Evolutionary conservation across 306 rosid species (phyloP), one percentile per base, ranked within the genome.

Genomic region (Corylus avellana): DNA sequence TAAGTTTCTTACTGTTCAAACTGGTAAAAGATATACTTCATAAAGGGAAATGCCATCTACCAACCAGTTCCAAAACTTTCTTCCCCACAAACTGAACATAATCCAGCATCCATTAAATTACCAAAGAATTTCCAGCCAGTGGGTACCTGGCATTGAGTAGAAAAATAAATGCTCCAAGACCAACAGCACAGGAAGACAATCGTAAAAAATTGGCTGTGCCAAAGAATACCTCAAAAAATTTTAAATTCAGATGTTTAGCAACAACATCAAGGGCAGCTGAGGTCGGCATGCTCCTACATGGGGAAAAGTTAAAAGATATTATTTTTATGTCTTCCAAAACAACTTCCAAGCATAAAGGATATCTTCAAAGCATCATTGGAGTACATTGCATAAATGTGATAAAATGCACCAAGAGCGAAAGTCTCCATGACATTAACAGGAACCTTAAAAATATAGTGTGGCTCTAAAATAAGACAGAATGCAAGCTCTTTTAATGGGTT

Each of bases 201-300:
- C 46, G 48, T 35, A 68, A 66, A 55, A 47, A 62, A 12, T 20
- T 8, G 25, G 56, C 39, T 25, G 79, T 77, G 74, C 58, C 78
- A 75, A n/a, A 72, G 56, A 39, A 51, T 82, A 94, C 99, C 99
- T 95, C 99, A 82, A 95, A 95, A 82, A 95, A 93, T 58, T 95
- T 93, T 91, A 95, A 83, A 74, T 95, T 89, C 85, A 95, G 87
- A 85, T 90, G 86, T 79, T 95, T 88, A 83, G 99, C 99, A 17
- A 93, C 99, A 81, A 95, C 97, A 87, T 95, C 99, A 81, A 95
- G 92, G 87, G 99, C 99, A 82, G 99, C 99, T 48, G 99, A 95
- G 80, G 99, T 95, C 59, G 99, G 99, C 99, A 95, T 95, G 87
- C 99, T 95, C 98, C 99, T 95, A 79, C 78, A 89, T 83, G 74